Conservation (phyloP, 2,329 filamentous ascomycete species). For the Sclerotinia glacialis region DNA sequence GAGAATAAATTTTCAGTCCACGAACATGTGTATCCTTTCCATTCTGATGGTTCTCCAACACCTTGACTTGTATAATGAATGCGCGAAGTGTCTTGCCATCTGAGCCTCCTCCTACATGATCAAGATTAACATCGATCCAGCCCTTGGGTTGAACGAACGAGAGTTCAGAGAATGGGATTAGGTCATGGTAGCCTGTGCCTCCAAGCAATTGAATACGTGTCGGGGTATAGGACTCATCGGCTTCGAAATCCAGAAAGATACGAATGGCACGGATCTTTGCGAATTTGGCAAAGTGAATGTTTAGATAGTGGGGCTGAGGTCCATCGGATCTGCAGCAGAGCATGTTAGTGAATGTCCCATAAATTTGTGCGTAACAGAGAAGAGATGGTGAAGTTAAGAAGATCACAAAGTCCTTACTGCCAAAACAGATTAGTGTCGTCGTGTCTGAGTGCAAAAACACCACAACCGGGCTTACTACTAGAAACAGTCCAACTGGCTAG, state of each 20-base stretch:
- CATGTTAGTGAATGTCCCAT: not conserved
- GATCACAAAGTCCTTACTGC: constrained; percentile 57
- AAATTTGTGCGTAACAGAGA: not conserved
- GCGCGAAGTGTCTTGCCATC: constrained; percentile 76
- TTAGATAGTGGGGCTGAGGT: constrained; percentile 77
- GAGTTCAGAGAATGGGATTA: constrained; percentile 83
- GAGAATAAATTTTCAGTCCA: constrained; percentile 79
- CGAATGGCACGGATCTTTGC: constrained; percentile 75
- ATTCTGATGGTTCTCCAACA: constrained; percentile 97
- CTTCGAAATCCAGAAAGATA: constrained; percentile 86
- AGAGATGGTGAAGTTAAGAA: not conserved
- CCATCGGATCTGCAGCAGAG: constrained; percentile 65
- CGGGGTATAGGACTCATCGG: constrained; percentile 95
- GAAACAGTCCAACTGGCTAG: constrained; percentile 80
- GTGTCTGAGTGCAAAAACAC: constrained; percentile 70
- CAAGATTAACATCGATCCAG: constrained; percentile 82
- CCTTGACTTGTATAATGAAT: constrained; percentile 84
- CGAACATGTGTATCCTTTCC: constrained; percentile 98
- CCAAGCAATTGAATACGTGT: constrained; percentile 87
- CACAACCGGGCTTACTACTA: constrained; percentile 76
- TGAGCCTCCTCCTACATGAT: constrained; percentile 54
- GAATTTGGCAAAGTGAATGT: constrained; percentile 81
- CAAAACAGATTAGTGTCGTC: constrained; percentile 73
- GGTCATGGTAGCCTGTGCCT: constrained; percentile 86
- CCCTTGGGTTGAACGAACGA: constrained; percentile 75